A percentile compares a stretch with the other conserved stretches of the same genome.
These are phyloP conservation scores for Solanum etuberosum DNA, from an alignment of 257 asterid species.

Conservation along the genomic window DNA sequence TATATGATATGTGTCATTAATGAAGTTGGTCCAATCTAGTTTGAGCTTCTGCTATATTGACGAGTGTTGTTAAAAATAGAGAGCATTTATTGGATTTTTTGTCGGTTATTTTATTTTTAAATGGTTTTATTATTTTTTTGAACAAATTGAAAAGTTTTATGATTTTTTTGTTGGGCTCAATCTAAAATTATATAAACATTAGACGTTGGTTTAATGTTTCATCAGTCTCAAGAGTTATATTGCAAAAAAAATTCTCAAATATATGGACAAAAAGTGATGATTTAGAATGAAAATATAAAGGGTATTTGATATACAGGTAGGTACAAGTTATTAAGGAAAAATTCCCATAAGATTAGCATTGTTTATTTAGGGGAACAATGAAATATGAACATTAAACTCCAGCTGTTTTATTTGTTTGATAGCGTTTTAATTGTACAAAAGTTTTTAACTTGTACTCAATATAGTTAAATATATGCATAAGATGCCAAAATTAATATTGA, in stretches of 20 bases:
- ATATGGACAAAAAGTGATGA: background rate
- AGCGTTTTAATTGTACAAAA: no score
- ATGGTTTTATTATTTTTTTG: background rate
- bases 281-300: no score
- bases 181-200: background rate
- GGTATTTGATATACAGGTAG: no score
- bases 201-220: background rate
- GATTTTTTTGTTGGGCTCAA: no score
- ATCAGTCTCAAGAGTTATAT: no score
- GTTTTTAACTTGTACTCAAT: no score
- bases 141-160: background rate
- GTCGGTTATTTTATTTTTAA: background rate
- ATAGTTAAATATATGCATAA: no score
- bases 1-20: background rate
- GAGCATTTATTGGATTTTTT: background rate
- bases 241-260: background rate
- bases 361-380: no score
- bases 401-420: no score
- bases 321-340: no score
- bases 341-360: no score
- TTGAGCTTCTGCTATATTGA: background rate
- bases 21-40: background rate
- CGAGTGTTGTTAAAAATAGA: background rate
- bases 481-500: background rate
- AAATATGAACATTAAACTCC: no score